Evolutionary conservation across 1,139 yeast genomes (phyloP), one percentile per base, ranked within the genome.

Genomic region (Scheffersomyces parashehatae): DNA sequence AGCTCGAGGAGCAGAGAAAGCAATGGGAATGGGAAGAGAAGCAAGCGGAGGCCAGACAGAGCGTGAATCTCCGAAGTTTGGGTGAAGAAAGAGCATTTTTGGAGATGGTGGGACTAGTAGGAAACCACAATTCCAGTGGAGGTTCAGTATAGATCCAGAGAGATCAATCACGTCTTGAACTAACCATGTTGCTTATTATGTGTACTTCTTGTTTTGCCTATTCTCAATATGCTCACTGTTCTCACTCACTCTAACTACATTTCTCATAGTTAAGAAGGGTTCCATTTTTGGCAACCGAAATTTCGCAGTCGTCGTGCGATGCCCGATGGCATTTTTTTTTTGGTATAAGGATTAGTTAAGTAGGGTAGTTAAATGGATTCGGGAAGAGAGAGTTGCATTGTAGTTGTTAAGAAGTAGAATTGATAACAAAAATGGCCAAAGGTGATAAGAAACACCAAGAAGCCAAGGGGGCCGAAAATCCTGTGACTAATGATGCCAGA

Each of bases 1-100:
- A 88, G 50, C 67, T 89, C 40, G 85, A 79, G 28, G 91, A 85
- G 47, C 97, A 91, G 62, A 69, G 76, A 44, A 80, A 79, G 55
- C 80, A 79, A 49, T 86, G 96, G 95, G 91, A 85, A 56, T 89
- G 97, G 97, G 97, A 91, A 59, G 86, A 86, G 56, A 75, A 82
- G 40, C 96, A 88, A 59, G 96, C 96, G 0, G 79, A 81, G 53
- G 83, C 89, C 29, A 72, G 97, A 44, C 88, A 84, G 55, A 73
- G 79, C 30, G 79, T 90, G 3, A 88, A 89, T 55, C 47, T 83
- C 34, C 75, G 77, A 44, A 79, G 75, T 45, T 59, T 87, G 55
- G 88, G 85, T 2, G 97, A 90, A 54, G 97, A 90, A 43, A 67
- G 91, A 39, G 96, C 97, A 1, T 70, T 91, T 41, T 67, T 91